These are phyloP conservation scores for Peterozyma toletana DNA, from an alignment of 805 yeast species.

Conservation along the genomic window DNA sequence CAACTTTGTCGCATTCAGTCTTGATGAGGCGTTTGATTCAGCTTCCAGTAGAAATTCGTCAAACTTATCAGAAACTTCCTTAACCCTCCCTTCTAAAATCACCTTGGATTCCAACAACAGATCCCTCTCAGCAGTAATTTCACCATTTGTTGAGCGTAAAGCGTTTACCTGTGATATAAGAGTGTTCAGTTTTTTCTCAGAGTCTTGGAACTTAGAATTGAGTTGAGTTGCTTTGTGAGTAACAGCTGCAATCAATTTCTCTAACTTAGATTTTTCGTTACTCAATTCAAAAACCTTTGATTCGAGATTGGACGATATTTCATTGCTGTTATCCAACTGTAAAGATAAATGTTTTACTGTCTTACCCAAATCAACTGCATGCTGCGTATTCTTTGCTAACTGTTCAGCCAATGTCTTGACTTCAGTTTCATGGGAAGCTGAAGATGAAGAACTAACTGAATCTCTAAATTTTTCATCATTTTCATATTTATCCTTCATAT, in stretches of 20 bases:
- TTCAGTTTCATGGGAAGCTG: slow-evolving; percentile 35
- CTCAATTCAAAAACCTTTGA: slow-evolving; percentile 27
- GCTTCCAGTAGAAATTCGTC: slow-evolving; percentile 26
- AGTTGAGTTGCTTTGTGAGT: slow-evolving; percentile 36
- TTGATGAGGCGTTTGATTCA: slow-evolving; percentile 21
- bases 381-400: slow-evolving; percentile 45
- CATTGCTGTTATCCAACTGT: slow-evolving; percentile 48
- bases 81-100: slow-evolving; percentile 34
- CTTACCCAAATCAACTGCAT: slow-evolving; percentile 61
- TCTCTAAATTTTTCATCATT: slow-evolving; percentile 31
- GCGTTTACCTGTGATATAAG: slow-evolving; percentile 46
- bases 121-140: slow-evolving; percentile 57
- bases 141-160: slow-evolving; percentile 52
- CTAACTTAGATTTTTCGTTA: slow-evolving; percentile 34
- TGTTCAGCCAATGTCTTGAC: slow-evolving; percentile 46
- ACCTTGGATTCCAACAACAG: slow-evolving; percentile 44
- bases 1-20: slow-evolving; percentile 12
- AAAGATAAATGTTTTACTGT: slow-evolving; percentile 54
- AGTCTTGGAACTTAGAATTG: slow-evolving; percentile 33
- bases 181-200: slow-evolving; percentile 35
- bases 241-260: slow-evolving; percentile 30
- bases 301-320: slow-evolving; percentile 33
- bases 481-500: slow-evolving; percentile 44
- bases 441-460: slow-evolving; percentile 20
- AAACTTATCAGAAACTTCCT: slow-evolving; percentile 31